A percentile compares a stretch with the other conserved stretches of the same genome.
These are phyloP conservation scores for Senecio squalidus DNA, from an alignment of 140 eudicot species.

Conservation along the genomic window DNA sequence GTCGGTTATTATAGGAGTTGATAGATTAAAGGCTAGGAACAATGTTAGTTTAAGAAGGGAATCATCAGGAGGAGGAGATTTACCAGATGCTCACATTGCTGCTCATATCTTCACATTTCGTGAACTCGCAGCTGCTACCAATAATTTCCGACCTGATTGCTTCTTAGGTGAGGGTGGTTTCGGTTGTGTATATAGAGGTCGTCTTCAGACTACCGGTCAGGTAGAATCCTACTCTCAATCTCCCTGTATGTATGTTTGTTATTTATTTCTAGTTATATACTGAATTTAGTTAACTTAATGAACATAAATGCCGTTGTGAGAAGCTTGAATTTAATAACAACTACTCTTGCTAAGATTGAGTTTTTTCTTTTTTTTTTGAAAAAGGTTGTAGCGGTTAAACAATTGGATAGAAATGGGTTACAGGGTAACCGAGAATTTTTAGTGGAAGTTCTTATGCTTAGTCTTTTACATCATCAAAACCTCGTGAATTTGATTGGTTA, in stretches of 20 bases:
- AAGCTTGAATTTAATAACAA: no score
- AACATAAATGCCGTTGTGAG: no score
- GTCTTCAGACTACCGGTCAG: slow-evolving; percentile 69
- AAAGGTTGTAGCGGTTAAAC: slow-evolving; percentile 89
- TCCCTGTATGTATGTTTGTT: no score
- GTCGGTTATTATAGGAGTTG: slow-evolving; percentile 54
- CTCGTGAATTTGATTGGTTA: slow-evolving; percentile 82
- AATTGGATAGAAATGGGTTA: slow-evolving; percentile 90
- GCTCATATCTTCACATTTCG: slow-evolving; percentile 95
- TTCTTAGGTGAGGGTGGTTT: slow-evolving; percentile 97
- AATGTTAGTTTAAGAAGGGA: slow-evolving; percentile 60
- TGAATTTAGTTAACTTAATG: no score
- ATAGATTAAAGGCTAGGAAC: slow-evolving; percentile 60
- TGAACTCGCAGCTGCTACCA: slow-evolving; percentile 86
- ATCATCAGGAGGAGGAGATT: slow-evolving; percentile 37
- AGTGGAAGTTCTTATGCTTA: slow-evolving; percentile 96
- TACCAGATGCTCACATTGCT: slow-evolving; percentile 68
- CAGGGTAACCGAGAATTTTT: slow-evolving; percentile 95
- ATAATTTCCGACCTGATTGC: slow-evolving; percentile 74
- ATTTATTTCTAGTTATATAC: no score
- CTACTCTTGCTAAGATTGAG: background rate
- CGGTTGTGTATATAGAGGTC: slow-evolving; percentile 92
- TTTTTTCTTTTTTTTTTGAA: background rate
- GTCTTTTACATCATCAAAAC: slow-evolving; percentile 87
- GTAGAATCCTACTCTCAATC: slow-evolving; percentile 30